Base-by-base conservation (phyloP, 2,329 filamentous ascomycete genomes). In the Calonectria pseudoturangicola region DNA sequence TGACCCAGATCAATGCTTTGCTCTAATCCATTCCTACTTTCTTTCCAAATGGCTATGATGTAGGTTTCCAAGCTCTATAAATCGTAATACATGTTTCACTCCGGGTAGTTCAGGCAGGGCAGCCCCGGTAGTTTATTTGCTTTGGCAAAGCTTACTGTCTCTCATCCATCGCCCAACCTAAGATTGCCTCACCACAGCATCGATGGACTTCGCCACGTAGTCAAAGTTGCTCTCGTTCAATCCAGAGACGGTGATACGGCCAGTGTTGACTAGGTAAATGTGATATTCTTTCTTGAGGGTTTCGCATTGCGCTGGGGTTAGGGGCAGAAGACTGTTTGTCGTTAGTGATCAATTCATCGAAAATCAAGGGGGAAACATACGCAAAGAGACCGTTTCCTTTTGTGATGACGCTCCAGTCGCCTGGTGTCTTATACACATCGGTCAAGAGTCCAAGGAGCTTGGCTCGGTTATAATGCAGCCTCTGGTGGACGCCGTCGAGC, bases 311-410 rank as follows among this genome's bases (percentile, higher is more conserved):
- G 30, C 28, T 1, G 63, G 27, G 0, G 72, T 64, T 4, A 75
- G 18, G 5, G 60, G 65, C 1, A 75, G 18, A 16, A 72, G 70
- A 5, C 73, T 74, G 12, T 4, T 4, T 3, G 9, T 5, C 33
- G 43, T 73, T 9, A 75, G 65, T 13, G n/a, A 16, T 16, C 10
- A 16, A 2, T 8, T 25, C 18, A 4, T 43, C 3, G 12, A 1
- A 12, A 16, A 21, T 5, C 9, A 12, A 8, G 2, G 15, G 15
- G 25, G 30, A 1, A 16, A 63, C 64, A 16, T 66, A 74, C 73
- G 66, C 66, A 48, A 75, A 75, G 2, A 75, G 68, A 1, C 73
- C 73, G 1, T 28, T 75, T 48, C 72, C 72, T 18, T 74, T 66
- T 1, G 70, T 63, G 13, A 75, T 72, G 15, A 72, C 56, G 8